Evolutionary conservation across 129 eudicot genomes (phyloP).

Genomic region (Artemisia annua): DNA sequence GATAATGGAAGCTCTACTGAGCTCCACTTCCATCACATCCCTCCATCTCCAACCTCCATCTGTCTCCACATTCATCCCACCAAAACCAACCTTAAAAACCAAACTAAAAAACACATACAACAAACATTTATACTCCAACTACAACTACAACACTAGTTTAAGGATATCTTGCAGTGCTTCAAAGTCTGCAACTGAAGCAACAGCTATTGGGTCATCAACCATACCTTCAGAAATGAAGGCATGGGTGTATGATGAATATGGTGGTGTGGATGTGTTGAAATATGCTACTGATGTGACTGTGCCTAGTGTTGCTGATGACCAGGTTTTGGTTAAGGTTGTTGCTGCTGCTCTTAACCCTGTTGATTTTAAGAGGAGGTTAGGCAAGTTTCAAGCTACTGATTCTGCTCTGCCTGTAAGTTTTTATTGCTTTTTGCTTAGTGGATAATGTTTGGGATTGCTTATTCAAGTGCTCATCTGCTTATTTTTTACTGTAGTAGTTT

Average conservation of each 20-base stretch:
- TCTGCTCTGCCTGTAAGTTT: conserved; percentile 82
- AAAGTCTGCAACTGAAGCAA: conserved; percentile 47
- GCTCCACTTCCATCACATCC: conserved; percentile 60
- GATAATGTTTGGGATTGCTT: not conserved
- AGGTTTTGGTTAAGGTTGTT: conserved; percentile 83
- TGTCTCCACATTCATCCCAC: conserved; percentile 25
- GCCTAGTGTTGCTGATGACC: conserved; percentile 71
- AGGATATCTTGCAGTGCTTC: conserved; percentile 48
- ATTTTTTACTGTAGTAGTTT: no score
- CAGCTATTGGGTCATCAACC: conserved; percentile 35
- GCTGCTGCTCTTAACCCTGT: conserved; percentile 97
- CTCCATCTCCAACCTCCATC: conserved; percentile 42
- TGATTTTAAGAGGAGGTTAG: conserved; percentile 77
- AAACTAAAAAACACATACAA: not conserved
- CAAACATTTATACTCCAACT: not conserved
- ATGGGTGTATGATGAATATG: conserved; percentile 82
- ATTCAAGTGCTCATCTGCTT: not conserved
- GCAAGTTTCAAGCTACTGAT: conserved; percentile 89
- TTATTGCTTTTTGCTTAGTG: conserved; percentile 1
- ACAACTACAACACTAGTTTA: not conserved
- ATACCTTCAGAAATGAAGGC: conserved; percentile 86
- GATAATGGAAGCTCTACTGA: conserved; percentile 65
- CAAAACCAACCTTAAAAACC: conserved; percentile 7
- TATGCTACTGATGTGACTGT: conserved; percentile 51
- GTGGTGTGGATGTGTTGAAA: conserved; percentile 85